These are phyloP conservation scores for Vitis rotundifolia DNA, from an alignment of 164 flowering plant species.

Conservation along the genomic window DNA sequence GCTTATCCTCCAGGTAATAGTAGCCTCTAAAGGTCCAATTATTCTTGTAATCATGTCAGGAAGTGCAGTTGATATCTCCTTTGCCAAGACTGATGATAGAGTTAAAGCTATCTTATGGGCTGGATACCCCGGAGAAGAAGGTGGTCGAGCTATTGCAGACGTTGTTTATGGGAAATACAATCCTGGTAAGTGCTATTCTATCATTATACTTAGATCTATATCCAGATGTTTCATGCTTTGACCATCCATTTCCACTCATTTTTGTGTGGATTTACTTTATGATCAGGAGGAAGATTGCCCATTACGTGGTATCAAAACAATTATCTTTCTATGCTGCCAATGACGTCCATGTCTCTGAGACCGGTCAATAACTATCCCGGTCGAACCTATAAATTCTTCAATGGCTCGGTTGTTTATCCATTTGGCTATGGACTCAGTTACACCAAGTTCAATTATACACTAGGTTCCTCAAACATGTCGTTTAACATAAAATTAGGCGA, in stretches of 20 bases:
- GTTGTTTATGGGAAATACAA: constrained; percentile 25
- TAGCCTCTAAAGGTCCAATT: constrained; percentile 17
- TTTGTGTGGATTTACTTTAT: no score
- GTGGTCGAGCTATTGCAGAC: constrained; percentile 30
- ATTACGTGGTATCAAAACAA: constrained; percentile 8
- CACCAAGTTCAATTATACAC: constrained; percentile 24
- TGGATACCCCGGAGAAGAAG: constrained; percentile 39
- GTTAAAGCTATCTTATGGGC: constrained; percentile 31
- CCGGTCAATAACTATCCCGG: constrained; percentile 42
- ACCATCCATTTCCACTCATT: no score
- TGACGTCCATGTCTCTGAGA: constrained; percentile 48
- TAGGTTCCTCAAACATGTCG: constrained; percentile 11
- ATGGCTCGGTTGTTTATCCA: constrained; percentile 33
- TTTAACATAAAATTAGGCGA: constrained; percentile 5
- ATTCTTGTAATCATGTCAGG: constrained; percentile 26
- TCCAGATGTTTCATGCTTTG: no score
- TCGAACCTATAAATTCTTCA: constrained; percentile 48
- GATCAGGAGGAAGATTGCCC: constrained; percentile 20
- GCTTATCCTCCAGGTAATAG: constrained; percentile 18
- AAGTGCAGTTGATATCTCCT: constrained; percentile 25
- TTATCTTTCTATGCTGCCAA: constrained; percentile 20
- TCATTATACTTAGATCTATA: no score
- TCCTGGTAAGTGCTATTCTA: constrained; percentile 15
- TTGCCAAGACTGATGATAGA: constrained; percentile 10
- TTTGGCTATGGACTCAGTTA: constrained; percentile 50